Evolutionary conservation across 208 protist species (phyloP).

Genomic region (Leishmania braziliensis): DNA sequence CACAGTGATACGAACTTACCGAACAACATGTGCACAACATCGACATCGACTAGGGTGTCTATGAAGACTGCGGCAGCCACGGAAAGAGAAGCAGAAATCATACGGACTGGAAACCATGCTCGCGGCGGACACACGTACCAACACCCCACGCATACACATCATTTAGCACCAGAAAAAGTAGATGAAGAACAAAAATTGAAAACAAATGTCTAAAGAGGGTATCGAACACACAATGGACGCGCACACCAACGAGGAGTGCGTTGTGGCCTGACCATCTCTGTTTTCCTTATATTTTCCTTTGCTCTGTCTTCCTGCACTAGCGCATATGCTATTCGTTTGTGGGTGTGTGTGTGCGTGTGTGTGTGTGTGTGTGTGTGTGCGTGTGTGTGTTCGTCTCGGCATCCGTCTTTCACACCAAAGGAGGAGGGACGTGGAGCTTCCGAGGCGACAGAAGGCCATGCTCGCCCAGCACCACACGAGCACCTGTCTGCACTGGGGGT

Average conservation of each 20-base stretch:
- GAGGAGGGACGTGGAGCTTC: background rate
- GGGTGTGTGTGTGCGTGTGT: background rate
- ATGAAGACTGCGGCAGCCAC: background rate
- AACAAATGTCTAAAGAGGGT: background rate
- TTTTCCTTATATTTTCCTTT: background rate
- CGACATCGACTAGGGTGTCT: background rate
- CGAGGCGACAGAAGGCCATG: background rate
- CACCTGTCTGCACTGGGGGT: background rate
- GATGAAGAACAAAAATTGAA: background rate
- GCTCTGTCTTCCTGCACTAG: background rate
- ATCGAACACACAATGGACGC: background rate
- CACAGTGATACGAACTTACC: background rate
- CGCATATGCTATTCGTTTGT: background rate
- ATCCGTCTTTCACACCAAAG: background rate
- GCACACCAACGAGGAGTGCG: background rate
- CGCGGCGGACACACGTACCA: no score
- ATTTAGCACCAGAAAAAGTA: background rate
- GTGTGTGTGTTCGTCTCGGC: background rate
- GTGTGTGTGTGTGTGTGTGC: background rate
- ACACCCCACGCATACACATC: no score
- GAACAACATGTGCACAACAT: background rate
- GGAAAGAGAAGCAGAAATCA: background rate
- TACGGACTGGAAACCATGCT: no score
- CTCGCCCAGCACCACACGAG: background rate
- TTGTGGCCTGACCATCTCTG: background rate